Evolutionary conservation across 2,329 filamentous ascomycete species (phyloP), one percentile per base, ranked within the genome.

Genomic region (Metarhizium brunneum): DNA sequence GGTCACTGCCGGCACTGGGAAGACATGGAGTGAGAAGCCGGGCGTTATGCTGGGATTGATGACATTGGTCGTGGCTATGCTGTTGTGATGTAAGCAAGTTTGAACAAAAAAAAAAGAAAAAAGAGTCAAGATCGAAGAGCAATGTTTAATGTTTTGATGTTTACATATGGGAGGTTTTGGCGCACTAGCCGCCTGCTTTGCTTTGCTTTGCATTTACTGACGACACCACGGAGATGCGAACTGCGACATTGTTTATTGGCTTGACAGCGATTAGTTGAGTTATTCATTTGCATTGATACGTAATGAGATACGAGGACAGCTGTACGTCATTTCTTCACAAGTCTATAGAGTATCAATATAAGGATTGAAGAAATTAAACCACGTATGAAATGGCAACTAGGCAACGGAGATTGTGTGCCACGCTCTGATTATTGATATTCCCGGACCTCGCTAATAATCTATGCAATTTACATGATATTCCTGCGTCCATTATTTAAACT

Each of bases 1-100:
- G 42, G 25, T 55, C 10, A 54, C 29, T 20, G 55, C 57, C 14
- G 57, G 47, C 2, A 55, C 55, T 10, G 42, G 38, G 3, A n/a
- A 48, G 4, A 16, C n/a, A 3, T 38, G 53, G 47, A 36, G 54
- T 16, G 40, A 40, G 11, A 54, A 18, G 53, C 25, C 42, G 13
- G 25, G 25, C 6, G 43, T 35, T 3, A 45, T 30, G 18, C n/a
- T 58, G 16, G 50, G 56, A 6, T 16, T 48, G 3, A 51, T 40
- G 7, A 53, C 38, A 2, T 11, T 61, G 30, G 54, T 50, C 13
- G 16, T 56, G 18, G 49, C 32, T 1, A 35, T 58, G 16, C 14
- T 56, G 47, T 42, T 58, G 6, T 60, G 25, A 55, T n/a, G 29
- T 18, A 8, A 13, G 7, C 32, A 7, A 8, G 25, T 13, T 29